phyloP scores from a whole-genome alignment of 495 filamentous ascomycete species.

The Acidiella bohemica region DNA sequence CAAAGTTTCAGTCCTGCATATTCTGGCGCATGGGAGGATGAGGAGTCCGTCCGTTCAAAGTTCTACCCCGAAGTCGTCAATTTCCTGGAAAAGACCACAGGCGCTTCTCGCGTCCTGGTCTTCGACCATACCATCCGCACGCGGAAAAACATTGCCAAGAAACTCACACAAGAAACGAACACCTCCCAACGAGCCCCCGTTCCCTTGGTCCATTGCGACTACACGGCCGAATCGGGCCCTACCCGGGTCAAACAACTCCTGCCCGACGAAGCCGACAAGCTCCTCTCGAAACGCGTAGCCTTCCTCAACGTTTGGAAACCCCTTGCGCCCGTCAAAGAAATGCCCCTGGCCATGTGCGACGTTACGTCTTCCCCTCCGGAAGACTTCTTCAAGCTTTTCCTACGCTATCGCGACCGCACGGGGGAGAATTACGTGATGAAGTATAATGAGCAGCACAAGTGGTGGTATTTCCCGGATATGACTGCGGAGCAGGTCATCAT shows the following conservation, averaged over 20 bases:
- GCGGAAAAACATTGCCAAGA: conserved; percentile 21
- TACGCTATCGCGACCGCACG: conserved; percentile 25
- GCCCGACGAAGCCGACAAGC: conserved; percentile 19
- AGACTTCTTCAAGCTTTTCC: conserved; percentile 28
- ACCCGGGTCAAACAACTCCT: conserved; percentile 26
- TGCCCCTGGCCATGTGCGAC: conserved; percentile 27
- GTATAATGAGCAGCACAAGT: conserved; percentile 19
- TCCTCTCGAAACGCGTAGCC: conserved; percentile 23
- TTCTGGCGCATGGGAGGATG: conserved; percentile 22
- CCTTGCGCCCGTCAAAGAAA: conserved; percentile 23
- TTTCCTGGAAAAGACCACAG: conserved; percentile 22
- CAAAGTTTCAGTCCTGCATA: conserved; percentile 20
- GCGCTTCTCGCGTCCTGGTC: conserved; percentile 25
- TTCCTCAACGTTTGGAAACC: conserved; percentile 31
- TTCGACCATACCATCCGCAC: conserved; percentile 31
- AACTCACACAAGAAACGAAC: conserved; percentile 23
- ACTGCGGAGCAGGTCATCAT: conserved; percentile 21
- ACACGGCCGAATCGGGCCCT: conserved; percentile 25
- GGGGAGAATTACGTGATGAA: conserved; percentile 30
- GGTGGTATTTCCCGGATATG: conserved; percentile 28
- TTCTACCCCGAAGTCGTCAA: conserved; percentile 28
- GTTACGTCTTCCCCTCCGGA: conserved; percentile 15
- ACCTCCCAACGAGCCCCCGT: conserved; percentile 27
- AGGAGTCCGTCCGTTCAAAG: conserved; percentile 12
- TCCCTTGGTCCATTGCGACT: conserved; percentile 28